Base-by-base conservation (phyloP, 1,139 yeast species). In the Lodderomyces elongisporus region DNA sequence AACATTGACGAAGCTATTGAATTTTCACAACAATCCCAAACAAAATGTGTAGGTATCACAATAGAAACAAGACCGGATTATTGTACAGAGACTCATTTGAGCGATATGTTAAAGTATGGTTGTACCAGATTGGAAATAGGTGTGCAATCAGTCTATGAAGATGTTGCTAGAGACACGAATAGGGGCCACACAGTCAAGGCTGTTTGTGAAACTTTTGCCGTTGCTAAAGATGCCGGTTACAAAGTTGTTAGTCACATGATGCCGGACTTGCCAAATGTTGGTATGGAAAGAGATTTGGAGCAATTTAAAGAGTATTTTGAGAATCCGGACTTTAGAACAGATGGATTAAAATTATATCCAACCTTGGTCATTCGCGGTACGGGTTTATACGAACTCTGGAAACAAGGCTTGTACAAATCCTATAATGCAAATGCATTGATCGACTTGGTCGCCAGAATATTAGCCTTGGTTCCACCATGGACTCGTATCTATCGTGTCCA, bases 391-490 rank as follows among this genome's bases (percentile, higher is more conserved):
- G 99, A 91, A 61, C 72, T 91, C 38, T 91, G 99, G 99, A 91
- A 91, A 54, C 85, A 87, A 35, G 98, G 98, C 1, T 72, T 88
- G 40, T 91, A 91, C 63, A 85, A 85, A 60, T 87, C 96, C 2
- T 91, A 91, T 59, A 87, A 89, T 52, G 96, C 98, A 24, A 87
- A 88, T 52, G 96, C 93, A 5, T 70, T 91, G 50, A 85, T 91
- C 33, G 99, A 91, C 56, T 67, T 91, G 42, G 96, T 91, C 31
- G 98, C 98, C 0, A 76, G 97, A 49, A 91, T 91, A 36, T 66
- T 91, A 66, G 96, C 97, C 0, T 66, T 91, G 43, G 97, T 91
- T 4, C 98, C 99, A 20, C 99, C 99, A 6, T 91, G 99, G 99
- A 91, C 99, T 4, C 80, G 99, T 64, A 91, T 91, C 47, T 91